These are phyloP conservation scores for Aspergillus sp. DNA, from an alignment of 2,329 filamentous ascomycete genomes.

Conservation along the genomic window DNA sequence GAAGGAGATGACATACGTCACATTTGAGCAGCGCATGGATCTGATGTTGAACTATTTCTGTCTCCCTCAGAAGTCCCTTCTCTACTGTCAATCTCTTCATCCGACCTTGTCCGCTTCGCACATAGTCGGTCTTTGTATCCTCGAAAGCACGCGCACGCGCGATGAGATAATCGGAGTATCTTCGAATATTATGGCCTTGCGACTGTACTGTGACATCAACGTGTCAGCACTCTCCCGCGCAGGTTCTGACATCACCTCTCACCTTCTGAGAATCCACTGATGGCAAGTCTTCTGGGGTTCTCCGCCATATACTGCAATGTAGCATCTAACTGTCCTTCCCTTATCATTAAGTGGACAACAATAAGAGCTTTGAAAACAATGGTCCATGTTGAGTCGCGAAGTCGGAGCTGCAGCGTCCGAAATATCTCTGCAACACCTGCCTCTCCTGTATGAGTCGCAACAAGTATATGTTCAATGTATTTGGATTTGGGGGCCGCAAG, in stretches of 20 bases:
- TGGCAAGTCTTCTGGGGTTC: conserved; percentile 78
- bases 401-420: conserved; percentile 79
- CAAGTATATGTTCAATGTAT: conserved; percentile 96
- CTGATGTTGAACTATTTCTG: conserved; percentile 85
- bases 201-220: conserved; percentile 69
- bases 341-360: conserved; percentile 94
- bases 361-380: conserved; percentile 98
- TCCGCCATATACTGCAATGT: conserved; percentile 82
- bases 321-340: conserved; percentile 86
- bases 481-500: conserved; percentile 97
- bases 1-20: conserved; percentile 64
- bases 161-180: conserved; percentile 84
- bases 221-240: conserved; percentile 39
- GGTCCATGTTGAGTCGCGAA: conserved; percentile 98
- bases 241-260: conserved; percentile 39
- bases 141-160: conserved; percentile 80
- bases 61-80: conserved; percentile 89
- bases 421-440: conserved; percentile 95
- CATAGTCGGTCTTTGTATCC: conserved; percentile 86
- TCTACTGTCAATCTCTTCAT: conserved; percentile 86
- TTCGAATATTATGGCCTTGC: conserved; percentile 90
- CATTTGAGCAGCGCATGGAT: conserved; percentile 84
- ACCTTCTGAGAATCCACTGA: conserved; percentile 93
- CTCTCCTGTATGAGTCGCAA: conserved; percentile 93
- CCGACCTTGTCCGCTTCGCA: conserved; percentile 76